Percentiles rank a stretch among this genome's conserved stretches.
These are phyloP conservation scores for Alternaria angustiovoidea DNA, from an alignment of 2,329 filamentous ascomycete species.

Conservation along the genomic window DNA sequence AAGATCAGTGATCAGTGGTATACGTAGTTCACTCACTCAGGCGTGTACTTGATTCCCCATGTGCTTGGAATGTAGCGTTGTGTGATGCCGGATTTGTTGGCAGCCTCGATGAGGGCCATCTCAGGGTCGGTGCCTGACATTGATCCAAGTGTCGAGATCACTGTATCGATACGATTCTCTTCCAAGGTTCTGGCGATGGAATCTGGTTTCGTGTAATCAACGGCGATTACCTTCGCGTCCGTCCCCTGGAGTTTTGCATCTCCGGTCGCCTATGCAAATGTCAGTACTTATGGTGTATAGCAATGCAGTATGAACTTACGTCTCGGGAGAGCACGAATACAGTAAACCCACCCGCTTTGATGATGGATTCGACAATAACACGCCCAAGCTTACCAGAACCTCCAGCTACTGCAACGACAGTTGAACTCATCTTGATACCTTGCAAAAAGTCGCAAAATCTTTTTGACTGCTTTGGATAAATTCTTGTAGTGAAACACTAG, in stretches of 20 bases:
- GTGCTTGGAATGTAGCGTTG: slow-evolving; percentile 27
- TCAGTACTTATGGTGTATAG: not conserved
- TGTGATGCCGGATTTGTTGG: slow-evolving; percentile 15
- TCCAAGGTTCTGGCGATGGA: slow-evolving; percentile 13
- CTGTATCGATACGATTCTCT: slow-evolving; percentile 16
- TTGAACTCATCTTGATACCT: not conserved
- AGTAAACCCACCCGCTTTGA: not conserved
- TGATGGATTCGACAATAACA: slow-evolving; percentile 21
- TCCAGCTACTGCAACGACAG: slow-evolving; percentile 28
- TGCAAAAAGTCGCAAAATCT: not conserved
- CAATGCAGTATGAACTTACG: not conserved
- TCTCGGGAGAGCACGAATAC: slow-evolving; percentile 14
- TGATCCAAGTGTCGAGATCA: slow-evolving; percentile 20
- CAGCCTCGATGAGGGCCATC: slow-evolving; percentile 17
- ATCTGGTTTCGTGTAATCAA: slow-evolving; percentile 18
- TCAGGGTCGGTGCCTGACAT: not conserved
- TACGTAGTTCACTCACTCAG: not conserved
- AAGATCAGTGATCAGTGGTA: not conserved
- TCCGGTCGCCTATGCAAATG: not conserved
- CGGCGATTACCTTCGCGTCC: slow-evolving; percentile 6
- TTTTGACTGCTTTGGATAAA: not conserved
- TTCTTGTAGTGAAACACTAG: not conserved
- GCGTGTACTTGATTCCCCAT: slow-evolving; percentile 15
- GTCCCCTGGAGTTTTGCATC: slow-evolving; percentile 3
- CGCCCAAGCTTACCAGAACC: slow-evolving; percentile 25